Evolutionary conservation across 192 early-diverging fungal species (phyloP), one percentile per base, ranked within the genome.

Genomic region (Coemansia sp.): DNA sequence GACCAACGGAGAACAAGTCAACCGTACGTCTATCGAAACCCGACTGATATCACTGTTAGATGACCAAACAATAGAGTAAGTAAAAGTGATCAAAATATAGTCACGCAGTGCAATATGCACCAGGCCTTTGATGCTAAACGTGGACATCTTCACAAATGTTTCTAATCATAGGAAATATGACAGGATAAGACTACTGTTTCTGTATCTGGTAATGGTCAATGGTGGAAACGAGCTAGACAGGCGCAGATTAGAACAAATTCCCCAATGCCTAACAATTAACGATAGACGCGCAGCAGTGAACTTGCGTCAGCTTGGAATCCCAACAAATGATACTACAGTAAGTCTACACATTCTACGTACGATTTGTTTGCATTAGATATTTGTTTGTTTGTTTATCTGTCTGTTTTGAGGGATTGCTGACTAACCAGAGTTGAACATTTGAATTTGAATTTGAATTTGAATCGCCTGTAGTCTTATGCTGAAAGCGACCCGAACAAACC

Each of bases 221-320:
- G 81, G 81, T 4, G 67, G 71, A 3, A 63, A 48, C 16, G 75
- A 68, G 18, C 20, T 57, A 1, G 81, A 83, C 20, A 65, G 81
- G 20, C 66, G 81, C 18, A 53, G 81, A 4, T 63, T 83, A 10
- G 67, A 78, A 31, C 75, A 83, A 35, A 72, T 83, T 28, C 81
- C 72, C 3, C 71, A 70, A 34, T 83, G 81, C 18, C 30, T 83
- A 40, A 59, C 75, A 1, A 57, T 46, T 0, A 67, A 78, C 46
- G 81, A 83, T 63, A 83, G 77, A 20, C 66, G 66, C 0, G 65
- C 81, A 4, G 81, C 64, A 2, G 66, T 74, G 30, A 78, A 69
- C 46, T 49, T 83, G 56, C 30, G 59, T 2, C 51, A 55, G 5
- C 67, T 82, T 26, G 79, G 79, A 21, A 56, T 82, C 30, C 70